Percentiles rank a stretch among this genome's conserved stretches.
Evolutionary conservation across 1,284 basidiomycete species (phyloP).

Genomic region (Cryptococcus sp.): DNA sequence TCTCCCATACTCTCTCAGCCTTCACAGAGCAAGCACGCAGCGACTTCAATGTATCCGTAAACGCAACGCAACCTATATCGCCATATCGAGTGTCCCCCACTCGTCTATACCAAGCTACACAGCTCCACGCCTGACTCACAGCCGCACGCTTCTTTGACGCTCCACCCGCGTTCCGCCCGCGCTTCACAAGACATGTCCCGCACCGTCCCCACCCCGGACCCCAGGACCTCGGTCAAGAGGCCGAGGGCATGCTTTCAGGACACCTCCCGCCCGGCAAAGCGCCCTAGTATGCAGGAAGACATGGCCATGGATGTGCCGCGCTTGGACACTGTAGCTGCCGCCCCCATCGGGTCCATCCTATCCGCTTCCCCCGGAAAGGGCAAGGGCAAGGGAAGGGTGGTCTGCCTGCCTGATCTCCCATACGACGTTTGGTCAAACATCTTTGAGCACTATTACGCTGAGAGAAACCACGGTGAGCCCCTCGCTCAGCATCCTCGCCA

Average conservation of each 20-base stretch:
- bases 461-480: constrained; percentile 17
- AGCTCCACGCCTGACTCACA: neutral
- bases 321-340: neutral
- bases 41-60: neutral
- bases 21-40: neutral
- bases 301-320: neutral
- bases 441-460: constrained; percentile 29
- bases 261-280: constrained; percentile 1
- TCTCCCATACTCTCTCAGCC: neutral
- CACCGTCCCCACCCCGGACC: too few species aligned
- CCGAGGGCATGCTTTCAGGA: neutral
- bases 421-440: constrained; percentile 31
- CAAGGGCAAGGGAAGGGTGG: constrained; percentile 26
- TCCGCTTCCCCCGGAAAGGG: constrained; percentile 3
- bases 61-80: too few species aligned
- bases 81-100: neutral
- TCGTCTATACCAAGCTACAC: neutral
- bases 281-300: neutral
- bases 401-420: constrained; percentile 23
- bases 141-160: too few species aligned
- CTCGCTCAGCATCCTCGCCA: neutral
- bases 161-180: too few species aligned
- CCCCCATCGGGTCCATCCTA: neutral
- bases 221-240: too few species aligned
- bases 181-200: neutral